Evolutionary conservation across 106 monocot genomes (phyloP), one percentile per base, ranked within the genome.

Genomic region (Cymbidium sinense): DNA sequence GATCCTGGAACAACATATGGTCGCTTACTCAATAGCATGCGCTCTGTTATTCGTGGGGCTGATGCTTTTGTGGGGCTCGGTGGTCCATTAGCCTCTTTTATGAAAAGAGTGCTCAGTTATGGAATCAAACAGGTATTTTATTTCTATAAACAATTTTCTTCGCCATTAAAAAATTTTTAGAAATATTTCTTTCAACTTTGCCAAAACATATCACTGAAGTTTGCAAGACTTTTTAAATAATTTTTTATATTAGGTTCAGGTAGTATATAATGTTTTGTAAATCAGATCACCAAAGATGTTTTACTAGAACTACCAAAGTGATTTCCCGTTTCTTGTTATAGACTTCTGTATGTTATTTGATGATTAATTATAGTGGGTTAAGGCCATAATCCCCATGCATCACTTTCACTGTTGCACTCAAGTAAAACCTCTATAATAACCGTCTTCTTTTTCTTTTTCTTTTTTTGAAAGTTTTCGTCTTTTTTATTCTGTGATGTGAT

Each of bases 1-100:
- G 87, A 92, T 33, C 88, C 88, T 25, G 88, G 87, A 50, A 69
- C 73, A 7, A 98, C 92, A 21, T 94, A 98, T 70, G 94, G 98
- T 7, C 50, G 79, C 34, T 58, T 98, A 79, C 91, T 98, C 12
- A 73, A 50, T 4, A 39, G 76, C 33, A 94, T 98, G 92, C 84
- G 98, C 31, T 51, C 86, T 7, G 83, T 83, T 1, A 98, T 98
- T 43, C 86, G 88, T 44, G 85, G 86, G 9, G 81, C 81, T 21
- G 74, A 81, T 51, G 54, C 79, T 15, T 61, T 81, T 10, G 7
- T 72, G 17, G 61, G 65, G 34, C 12, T 89, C 29, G 80, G 34
- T n/a, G 92, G 90, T 37, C 88, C 90, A 10, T 75, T 98, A 17
- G 86, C 85, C 47, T 83, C 87, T 43, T 85, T 98, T 50, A 36